Base-by-base conservation (phyloP, 1,284 basidiomycete species). In the Omphalotus olearius region DNA sequence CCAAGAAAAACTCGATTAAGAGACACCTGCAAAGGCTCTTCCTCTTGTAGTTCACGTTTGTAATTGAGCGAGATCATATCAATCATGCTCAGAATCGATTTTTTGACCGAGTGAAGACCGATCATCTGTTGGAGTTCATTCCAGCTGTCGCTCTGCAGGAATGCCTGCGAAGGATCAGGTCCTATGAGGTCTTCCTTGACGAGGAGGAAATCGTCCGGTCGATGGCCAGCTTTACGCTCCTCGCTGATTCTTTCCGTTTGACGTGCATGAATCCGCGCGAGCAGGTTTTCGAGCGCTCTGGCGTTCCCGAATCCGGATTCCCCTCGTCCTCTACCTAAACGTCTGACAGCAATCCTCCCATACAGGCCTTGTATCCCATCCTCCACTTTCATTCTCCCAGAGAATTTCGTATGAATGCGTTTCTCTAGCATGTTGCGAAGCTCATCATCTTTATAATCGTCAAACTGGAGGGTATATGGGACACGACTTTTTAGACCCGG, bases 1-100 rank as follows among this genome's bases (percentile, higher is more conserved):
- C 83, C 83, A 11, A 82, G 59, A 60, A 85, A 83, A 0, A 82
- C 78, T 14, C 79, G 73, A 54, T 85, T 85, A 50, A 86, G 71
- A 7, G 81, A 79, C 4, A 80, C 57, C 50, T 73, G 64, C 11
- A 81, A 49, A 0, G 79, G 81, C 47, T 75, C 68, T 57, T 73
- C 68, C 61, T 85, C 83, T 33, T 55, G 48, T 16, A 86, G 61
- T 59, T 86, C 83, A 9, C 83, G 75, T 9, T 71, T 54, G 57
- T 84, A 86, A 56, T 86, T 86, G 4, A 64, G 69, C 39, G 69
- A 60, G 49, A 83, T 65, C 25, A 73, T 64, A 26, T 68, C 64
- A 39, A 82, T 69, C 9, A 84, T 62, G 53, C 66, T 74, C n/a
- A 64, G 60, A 1, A 85, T 67, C 0, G 80, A 69, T 0, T 76